phyloP scores from a whole-genome alignment of 495 filamentous ascomycete genomes.

The Margaritispora aquatica region DNA sequence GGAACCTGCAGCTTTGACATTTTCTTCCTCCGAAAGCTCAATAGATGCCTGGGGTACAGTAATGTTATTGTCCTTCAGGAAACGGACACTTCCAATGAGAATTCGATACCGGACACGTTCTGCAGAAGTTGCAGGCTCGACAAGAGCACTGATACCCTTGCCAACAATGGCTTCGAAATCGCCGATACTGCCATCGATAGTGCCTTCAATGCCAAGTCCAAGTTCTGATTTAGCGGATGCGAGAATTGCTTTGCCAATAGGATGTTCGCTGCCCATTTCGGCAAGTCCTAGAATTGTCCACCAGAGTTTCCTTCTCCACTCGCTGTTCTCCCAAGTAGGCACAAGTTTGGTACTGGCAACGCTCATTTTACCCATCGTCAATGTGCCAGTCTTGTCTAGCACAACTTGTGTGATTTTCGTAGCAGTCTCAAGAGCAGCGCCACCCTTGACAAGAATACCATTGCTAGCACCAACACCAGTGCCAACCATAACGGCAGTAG shows the following conservation, averaged over 20 bases:
- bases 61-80: conserved; percentile 63
- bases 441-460: conserved; percentile 94
- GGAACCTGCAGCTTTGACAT: conserved; percentile 37
- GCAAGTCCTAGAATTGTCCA: conserved; percentile 91
- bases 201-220: conserved; percentile 61
- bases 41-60: conserved; percentile 56
- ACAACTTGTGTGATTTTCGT: conserved; percentile 90
- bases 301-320: conserved; percentile 72
- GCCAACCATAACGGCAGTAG: conserved; percentile 97
- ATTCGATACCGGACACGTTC: conserved; percentile 68
- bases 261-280: conserved; percentile 92
- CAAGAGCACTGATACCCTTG: conserved; percentile 73
- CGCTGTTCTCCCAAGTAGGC: conserved; percentile 59
- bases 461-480: conserved; percentile 96
- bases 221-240: conserved; percentile 66
- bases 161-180: conserved; percentile 83
- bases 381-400: conserved; percentile 98
- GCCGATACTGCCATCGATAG: conserved; percentile 73
- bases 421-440: conserved; percentile 84
- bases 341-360: conserved; percentile 66
- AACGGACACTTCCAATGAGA: conserved; percentile 74
- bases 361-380: conserved; percentile 92
- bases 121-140: conserved; percentile 64
- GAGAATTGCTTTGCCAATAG: conserved; percentile 81
- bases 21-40: conserved; percentile 47